These are phyloP conservation scores for Aspergillus intermedius DNA, from an alignment of 2,329 filamentous ascomycete species.

Conservation along the genomic window DNA sequence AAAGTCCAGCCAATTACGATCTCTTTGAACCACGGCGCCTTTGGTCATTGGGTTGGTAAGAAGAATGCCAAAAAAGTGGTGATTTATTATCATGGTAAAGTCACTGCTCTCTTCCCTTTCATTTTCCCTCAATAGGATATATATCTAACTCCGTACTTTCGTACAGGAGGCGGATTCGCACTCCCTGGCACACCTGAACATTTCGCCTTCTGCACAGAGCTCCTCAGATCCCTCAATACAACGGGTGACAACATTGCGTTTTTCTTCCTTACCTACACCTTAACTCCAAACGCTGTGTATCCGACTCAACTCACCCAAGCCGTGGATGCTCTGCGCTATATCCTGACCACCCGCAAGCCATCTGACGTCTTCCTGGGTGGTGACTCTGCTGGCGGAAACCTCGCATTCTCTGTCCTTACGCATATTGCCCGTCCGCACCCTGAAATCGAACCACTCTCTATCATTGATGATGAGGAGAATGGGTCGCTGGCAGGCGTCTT, in stretches of 20 bases:
- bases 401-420: conserved; percentile 26
- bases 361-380: conserved; percentile 32
- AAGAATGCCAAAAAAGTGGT: conserved; percentile 34
- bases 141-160: background rate
- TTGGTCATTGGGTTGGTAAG: conserved; percentile 36
- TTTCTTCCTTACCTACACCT: conserved; percentile 50
- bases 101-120: background rate
- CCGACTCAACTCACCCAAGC: conserved; percentile 35
- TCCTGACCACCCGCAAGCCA: conserved; percentile 26
- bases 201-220: conserved; percentile 39
- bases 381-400: conserved; percentile 38
- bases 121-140: conserved; percentile 1
- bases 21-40: conserved; percentile 23
- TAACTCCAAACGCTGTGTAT: conserved; percentile 38
- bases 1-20: conserved; percentile 25
- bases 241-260: conserved; percentile 40
- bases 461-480: conserved; percentile 15
- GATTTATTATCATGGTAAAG: conserved; percentile 33
- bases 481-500: conserved; percentile 36
- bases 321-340: conserved; percentile 33
- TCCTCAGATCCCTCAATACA: conserved; percentile 34
- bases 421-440: conserved; percentile 49
- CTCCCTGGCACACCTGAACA: conserved; percentile 37
- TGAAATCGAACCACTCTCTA: conserved; percentile 36
- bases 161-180: conserved; percentile 49